phyloP scores from a whole-genome alignment of 108 stramenopile genomes.

The Hondaea fermentalgiana region DNA sequence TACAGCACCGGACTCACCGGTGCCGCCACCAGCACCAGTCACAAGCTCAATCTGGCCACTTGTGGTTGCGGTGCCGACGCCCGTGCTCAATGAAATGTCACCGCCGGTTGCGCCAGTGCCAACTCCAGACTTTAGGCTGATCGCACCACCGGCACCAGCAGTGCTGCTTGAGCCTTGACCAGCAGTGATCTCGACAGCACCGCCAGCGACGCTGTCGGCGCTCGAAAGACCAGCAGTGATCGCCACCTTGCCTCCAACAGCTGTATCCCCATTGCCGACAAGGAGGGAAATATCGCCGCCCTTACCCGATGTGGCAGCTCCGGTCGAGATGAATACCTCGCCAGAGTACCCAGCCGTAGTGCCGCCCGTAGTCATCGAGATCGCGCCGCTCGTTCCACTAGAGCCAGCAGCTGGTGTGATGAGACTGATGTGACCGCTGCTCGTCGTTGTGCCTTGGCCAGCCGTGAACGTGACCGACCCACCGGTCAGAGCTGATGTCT shows the following conservation, averaged over 20 bases:
- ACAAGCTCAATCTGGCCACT: no score
- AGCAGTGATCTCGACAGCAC: background rate
- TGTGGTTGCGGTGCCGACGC: no score
- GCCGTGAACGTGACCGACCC: background rate
- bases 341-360: no score
- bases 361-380: slow-evolving; percentile 27
- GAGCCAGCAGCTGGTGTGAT: slow-evolving; percentile 9
- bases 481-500: background rate
- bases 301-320: no score
- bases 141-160: no score
- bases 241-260: background rate
- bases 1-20: slow-evolving; percentile 7
- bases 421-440: slow-evolving; percentile 27
- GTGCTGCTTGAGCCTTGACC: no score
- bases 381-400: slow-evolving; percentile 25
- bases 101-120: no score
- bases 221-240: slow-evolving; percentile 44
- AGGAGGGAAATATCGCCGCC: slow-evolving; percentile 19
- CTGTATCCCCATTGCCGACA: slow-evolving; percentile 26
- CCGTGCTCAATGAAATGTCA: no score
- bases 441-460: slow-evolving; percentile 11
- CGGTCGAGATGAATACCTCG: no score
- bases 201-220: slow-evolving; percentile 19
- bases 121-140: no score
- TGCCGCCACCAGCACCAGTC: no score